phyloP scores from a whole-genome alignment of 2,329 filamentous ascomycete species.

The Fusarium graminum region DNA sequence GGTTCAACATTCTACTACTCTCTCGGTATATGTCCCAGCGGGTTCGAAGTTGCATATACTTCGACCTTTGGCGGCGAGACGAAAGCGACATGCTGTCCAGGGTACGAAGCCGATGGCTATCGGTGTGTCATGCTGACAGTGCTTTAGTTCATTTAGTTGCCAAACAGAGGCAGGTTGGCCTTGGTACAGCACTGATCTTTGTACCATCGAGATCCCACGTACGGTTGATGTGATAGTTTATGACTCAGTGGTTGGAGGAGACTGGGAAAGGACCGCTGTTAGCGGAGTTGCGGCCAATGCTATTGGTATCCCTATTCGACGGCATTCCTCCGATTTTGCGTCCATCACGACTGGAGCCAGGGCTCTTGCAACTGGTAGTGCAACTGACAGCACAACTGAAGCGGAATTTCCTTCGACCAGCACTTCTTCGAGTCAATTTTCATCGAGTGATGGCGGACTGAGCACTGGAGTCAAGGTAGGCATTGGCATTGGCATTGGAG shows the following conservation, averaged over 20 bases:
- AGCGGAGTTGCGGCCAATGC: conserved; percentile 2
- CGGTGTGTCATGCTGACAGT: not conserved
- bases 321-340: conserved; percentile 10
- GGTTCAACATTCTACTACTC: conserved; percentile 10
- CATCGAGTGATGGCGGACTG: not conserved
- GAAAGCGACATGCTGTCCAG: conserved; percentile 23
- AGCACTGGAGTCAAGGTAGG: conserved; percentile 6
- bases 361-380: not conserved
- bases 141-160: conserved; percentile 10
- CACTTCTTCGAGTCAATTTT: not conserved
- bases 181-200: conserved; percentile 26
- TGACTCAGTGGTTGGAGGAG: conserved; percentile 13
- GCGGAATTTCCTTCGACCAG: accelerated
- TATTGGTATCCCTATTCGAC: conserved; percentile 16
- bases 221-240: conserved; percentile 11
- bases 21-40: conserved; percentile 6
- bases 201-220: not conserved
- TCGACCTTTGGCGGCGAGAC: conserved; percentile 2
- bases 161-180: conserved; percentile 8
- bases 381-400: not conserved
- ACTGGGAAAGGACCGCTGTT: conserved; percentile 1
- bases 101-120: not conserved
- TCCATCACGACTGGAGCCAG: not conserved
- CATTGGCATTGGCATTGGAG: not conserved
- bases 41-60: conserved; percentile 15